Evolutionary conservation across 805 yeast genomes (phyloP), one percentile per base, ranked within the genome.

Genomic region (Candida broadrunensis): DNA sequence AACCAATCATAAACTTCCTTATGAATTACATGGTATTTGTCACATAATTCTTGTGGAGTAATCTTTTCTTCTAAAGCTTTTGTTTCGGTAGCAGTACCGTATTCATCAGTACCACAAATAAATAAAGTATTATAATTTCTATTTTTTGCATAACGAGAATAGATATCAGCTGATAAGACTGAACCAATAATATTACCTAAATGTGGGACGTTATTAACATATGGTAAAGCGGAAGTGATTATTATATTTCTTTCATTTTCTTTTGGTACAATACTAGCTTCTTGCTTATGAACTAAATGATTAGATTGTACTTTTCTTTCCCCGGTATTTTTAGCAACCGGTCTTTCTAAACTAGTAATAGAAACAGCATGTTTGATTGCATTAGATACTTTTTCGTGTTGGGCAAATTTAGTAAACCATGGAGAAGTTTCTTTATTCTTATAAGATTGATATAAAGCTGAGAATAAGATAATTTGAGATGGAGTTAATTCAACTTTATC

Each of bases 71-170:
- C 98, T 37, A 93, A 69, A 9, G 99, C 99, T 68, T 91, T 93
- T 21, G 99, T 93, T 66, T 93, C 99, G 13, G 99, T 93, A 35
- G 99, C 99, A 43, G 99, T 93, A 61, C 99, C 99, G 61, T 93
- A 93, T 69, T 93, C 99, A 62, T 93, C 99, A 29, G 99, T 93
- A 69, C 99, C 99, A 67, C 99, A 89, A 42, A 93, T 68, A 57
- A 72, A 93, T 49, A 93, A 70, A 16, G 96, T 74, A 62, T 90
- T 93, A 69, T 84, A 83, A 63, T 88, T 86, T 72, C 97, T 81
- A 54, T 84, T 82, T 65, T 89, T 90, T 61, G 86, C 80, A 65
- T 87, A 93, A 59, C 98, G 81, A 41, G 97, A 77, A 65, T 78
- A 93, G 47, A 91, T 87, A 69, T 93, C 99, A 25, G 99, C 99